Evolutionary conservation across 2,329 filamentous ascomycete genomes (phyloP), one percentile per base, ranked within the genome.

Genomic region (Epichloe bromicola): DNA sequence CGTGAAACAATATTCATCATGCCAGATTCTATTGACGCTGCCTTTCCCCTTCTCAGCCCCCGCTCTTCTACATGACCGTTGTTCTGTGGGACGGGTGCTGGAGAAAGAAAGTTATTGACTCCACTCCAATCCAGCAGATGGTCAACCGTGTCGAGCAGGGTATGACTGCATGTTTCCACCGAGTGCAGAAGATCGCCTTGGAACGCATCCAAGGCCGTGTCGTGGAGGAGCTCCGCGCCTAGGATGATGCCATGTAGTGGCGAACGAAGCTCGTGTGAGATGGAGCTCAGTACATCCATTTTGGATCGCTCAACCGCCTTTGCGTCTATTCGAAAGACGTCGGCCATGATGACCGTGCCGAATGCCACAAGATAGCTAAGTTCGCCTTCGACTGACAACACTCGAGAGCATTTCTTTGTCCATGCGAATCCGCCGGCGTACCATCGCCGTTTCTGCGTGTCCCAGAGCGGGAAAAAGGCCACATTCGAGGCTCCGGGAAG

Each of bases 181-280:
- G 72, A 74, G 26, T 71, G 66, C 0, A 75, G 59, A 12, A 74
- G 66, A 15, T 73, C 70, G 3, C 66, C 64, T 54, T 79, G 76
- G 5, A 70, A 67, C 1, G 67, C 66, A 40, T 67, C 68, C 34
- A 79, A 64, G 0, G 63, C 53, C 0, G 75, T 78, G n/a, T 79
- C 75, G 4, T 71, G 68, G 0, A 82, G 58, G 3, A 80, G 61
- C 55, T 80, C 76, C 1, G 71, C 68, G 48, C 68, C 77, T 0
- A 76, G 72, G 0, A 83, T 63, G 34, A 83, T 74, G 2, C 79
- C 80, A 51, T 83, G 79, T 0, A 83, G 65, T 0, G 80, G 80
- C 2, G 75, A 79, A 4, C 80, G 70, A 14, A 83, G 63, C 58
- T 83, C 80, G 57, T 83, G 80, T 3, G 75, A 79, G 5, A 83